Percentiles rank a stretch among this genome's conserved stretches.
These are phyloP conservation scores for Saccharum hybrid DNA, from an alignment of 202 grass and related monocot species.

Conservation along the genomic window DNA sequence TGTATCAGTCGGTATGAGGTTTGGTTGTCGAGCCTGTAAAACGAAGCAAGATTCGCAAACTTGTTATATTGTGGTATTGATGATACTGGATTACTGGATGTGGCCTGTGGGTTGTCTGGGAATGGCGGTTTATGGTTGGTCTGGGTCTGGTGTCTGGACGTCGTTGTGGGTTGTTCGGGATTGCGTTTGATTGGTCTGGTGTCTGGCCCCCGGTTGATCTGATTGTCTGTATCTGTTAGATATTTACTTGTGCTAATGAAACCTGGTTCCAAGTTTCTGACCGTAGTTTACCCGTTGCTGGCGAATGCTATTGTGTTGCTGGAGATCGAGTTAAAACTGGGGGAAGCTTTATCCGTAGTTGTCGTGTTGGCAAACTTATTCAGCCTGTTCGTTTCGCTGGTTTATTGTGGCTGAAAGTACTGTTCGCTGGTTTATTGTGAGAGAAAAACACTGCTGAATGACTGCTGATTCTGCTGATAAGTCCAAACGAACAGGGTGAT, in stretches of 20 bases:
- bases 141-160: not conserved
- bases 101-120: conserved; percentile 1
- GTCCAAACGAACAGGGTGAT: too few relatives aligned
- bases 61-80: conserved; percentile 49
- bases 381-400: too few relatives aligned
- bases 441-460: too few relatives aligned
- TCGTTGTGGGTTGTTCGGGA: not conserved
- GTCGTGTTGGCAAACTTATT: too few relatives aligned
- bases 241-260: not conserved
- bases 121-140: too few relatives aligned
- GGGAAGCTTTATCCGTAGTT: too few relatives aligned
- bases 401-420: too few relatives aligned
- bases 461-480: too few relatives aligned
- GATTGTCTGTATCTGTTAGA: not conserved
- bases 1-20: conserved; percentile 42
- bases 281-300: not conserved
- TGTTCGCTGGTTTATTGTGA: too few relatives aligned
- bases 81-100: conserved; percentile 35
- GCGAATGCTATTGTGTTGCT: not conserved
- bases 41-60: conserved; percentile 42
- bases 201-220: not conserved
- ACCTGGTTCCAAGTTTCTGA: not conserved
- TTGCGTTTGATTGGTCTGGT: not conserved
- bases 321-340: too few relatives aligned
- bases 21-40: conserved; percentile 43